phyloP scores from a whole-genome alignment of 2,329 filamentous ascomycete genomes.

The Penicillium sumatraense region DNA sequence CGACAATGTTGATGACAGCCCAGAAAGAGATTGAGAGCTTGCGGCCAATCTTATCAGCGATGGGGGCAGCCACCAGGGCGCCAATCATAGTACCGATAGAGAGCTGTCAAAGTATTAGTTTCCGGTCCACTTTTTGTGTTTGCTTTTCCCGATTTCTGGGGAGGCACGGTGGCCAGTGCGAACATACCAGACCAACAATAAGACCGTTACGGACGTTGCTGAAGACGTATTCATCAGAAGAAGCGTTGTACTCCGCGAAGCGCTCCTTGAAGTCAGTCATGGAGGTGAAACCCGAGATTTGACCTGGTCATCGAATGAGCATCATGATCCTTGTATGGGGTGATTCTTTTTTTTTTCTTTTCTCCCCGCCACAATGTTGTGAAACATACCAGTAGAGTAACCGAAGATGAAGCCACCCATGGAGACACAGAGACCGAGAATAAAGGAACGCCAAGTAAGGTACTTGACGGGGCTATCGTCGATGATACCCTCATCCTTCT shows the following conservation, averaged over 20 bases:
- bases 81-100: slow-evolving; percentile 52
- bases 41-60: slow-evolving; percentile 51
- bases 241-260: slow-evolving; percentile 41
- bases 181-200: slow-evolving; percentile 50
- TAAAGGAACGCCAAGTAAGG: slow-evolving; percentile 48
- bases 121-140: background rate
- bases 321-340: background rate
- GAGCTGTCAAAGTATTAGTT: slow-evolving; percentile 34
- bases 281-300: slow-evolving; percentile 51
- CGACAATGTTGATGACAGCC: slow-evolving; percentile 51
- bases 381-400: slow-evolving; percentile 46
- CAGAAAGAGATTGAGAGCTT: slow-evolving; percentile 51
- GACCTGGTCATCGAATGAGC: slow-evolving; percentile 29
- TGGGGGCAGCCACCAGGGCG: slow-evolving; percentile 48
- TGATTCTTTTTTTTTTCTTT: no score
- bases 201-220: slow-evolving; percentile 50
- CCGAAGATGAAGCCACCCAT: slow-evolving; percentile 56
- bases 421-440: slow-evolving; percentile 51
- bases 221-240: slow-evolving; percentile 43
- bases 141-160: no score
- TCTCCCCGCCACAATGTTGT: background rate
- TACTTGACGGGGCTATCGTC: slow-evolving; percentile 50
- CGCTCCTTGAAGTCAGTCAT: slow-evolving; percentile 52
- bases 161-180: background rate
- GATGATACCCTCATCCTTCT: slow-evolving; percentile 38